phyloP scores from a whole-genome alignment of 2,329 filamentous ascomycete genomes.

The Monosporascus sp. region DNA sequence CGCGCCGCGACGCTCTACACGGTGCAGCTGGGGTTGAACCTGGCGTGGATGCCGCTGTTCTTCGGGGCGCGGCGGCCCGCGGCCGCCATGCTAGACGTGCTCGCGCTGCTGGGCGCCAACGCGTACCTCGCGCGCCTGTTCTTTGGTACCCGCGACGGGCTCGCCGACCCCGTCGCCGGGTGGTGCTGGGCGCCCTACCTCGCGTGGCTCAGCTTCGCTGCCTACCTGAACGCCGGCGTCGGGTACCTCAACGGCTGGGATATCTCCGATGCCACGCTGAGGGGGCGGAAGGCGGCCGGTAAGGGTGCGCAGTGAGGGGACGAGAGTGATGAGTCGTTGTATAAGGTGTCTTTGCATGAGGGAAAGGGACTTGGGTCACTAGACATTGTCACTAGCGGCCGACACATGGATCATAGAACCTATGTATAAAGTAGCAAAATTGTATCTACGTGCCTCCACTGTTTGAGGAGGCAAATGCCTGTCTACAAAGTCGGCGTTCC shows the following conservation, averaged over 20 bases:
- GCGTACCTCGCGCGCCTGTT: slow-evolving; percentile 72
- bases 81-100: slow-evolving; percentile 69
- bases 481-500: too few species aligned
- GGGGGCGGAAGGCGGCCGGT: slow-evolving; percentile 24
- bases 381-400: background rate
- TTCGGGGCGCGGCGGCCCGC: slow-evolving; percentile 71
- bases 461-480: too few species aligned
- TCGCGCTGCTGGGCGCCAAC: slow-evolving; percentile 65
- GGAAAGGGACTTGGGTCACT: background rate
- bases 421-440: background rate
- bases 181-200: slow-evolving; percentile 77
- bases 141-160: slow-evolving; percentile 67
- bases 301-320: slow-evolving; percentile 9
- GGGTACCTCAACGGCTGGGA: slow-evolving; percentile 67
- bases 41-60: slow-evolving; percentile 90
- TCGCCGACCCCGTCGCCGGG: slow-evolving; percentile 64
- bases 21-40: slow-evolving; percentile 77
- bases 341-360: background rate
- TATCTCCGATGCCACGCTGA: slow-evolving; percentile 32
- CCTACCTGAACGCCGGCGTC: slow-evolving; percentile 70
- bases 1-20: slow-evolving; percentile 77
- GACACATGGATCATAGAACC: too few species aligned
- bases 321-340: background rate
- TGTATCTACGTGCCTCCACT: slow-evolving; percentile 1
- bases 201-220: slow-evolving; percentile 81